Base-by-base conservation (phyloP, 352 stramenopile genomes). In the Phytophthora megakarya region DNA sequence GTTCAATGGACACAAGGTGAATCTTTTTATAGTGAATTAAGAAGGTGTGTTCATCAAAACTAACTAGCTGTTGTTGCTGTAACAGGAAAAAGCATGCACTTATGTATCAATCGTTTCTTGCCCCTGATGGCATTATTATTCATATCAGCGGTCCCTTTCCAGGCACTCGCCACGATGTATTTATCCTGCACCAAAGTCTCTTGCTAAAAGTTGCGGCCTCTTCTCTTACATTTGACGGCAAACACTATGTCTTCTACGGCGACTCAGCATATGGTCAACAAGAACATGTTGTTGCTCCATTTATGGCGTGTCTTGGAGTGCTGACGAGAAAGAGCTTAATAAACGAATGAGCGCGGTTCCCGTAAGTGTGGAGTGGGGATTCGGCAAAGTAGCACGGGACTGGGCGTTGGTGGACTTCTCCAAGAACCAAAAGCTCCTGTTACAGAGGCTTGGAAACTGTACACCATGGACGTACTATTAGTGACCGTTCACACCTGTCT, bases 1-100 rank as follows among this genome's bases (percentile, higher is more conserved):
- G 37, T 60, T 44, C 39, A 60, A 63, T 49, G 44, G 44, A 1
- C 55, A 55, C 25, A 63, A 63, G 35, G 45, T 54, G 30, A 19
- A 39, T 13, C 15, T n/a, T n/a, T n/a, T n/a, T n/a, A n/a, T n/a
- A n/a, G n/a, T n/a, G n/a, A n/a, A n/a, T n/a, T n/a, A n/a, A n/a
- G n/a, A n/a, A n/a, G n/a, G n/a, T n/a, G n/a, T n/a, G n/a, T n/a
- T n/a, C n/a, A n/a, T n/a, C n/a, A n/a, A n/a, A n/a, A n/a, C n/a
- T n/a, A n/a, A n/a, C n/a, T n/a, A n/a, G n/a, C n/a, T n/a, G n/a
- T n/a, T n/a, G n/a, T n/a, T n/a, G n/a, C n/a, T n/a, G n/a, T n/a
- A n/a, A 22, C 18, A 21, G 8, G 46, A 40, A 30, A 11, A 53
- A 53, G 15, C 46, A 53, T 43, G 18, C 46, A 10, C 46, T 46